phyloP scores from a whole-genome alignment of 257 asterid genomes.

The Avicennia marina region DNA sequence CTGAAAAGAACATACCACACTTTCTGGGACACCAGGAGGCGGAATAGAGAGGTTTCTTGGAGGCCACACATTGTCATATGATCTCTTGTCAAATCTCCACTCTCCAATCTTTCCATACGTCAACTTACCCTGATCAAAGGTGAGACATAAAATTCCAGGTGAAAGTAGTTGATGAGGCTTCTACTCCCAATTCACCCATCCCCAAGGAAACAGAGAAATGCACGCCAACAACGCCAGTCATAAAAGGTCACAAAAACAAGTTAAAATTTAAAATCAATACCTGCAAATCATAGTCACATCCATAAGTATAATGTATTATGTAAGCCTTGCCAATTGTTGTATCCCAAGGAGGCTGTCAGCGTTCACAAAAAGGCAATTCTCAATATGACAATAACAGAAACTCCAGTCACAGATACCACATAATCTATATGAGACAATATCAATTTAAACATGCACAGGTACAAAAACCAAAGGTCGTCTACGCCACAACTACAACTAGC shows the following conservation, averaged over 20 bases:
- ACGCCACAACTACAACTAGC: too few species aligned
- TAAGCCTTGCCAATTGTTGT: constrained; percentile 61
- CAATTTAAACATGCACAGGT: too few species aligned
- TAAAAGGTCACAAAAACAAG: neutral
- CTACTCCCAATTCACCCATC: too few species aligned
- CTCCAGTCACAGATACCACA: constrained; percentile 1
- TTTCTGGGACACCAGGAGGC: constrained; percentile 91
- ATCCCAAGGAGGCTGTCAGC: constrained; percentile 93
- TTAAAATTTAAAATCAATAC: constrained; percentile 25
- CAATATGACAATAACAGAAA: constrained; percentile 1
- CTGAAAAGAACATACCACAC: constrained; percentile 63
- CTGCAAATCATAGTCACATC: constrained; percentile 87
- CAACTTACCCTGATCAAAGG: constrained; percentile 78
- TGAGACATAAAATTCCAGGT: too few species aligned
- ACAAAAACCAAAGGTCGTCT: too few species aligned
- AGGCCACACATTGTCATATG: constrained; percentile 59
- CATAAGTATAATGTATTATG: constrained; percentile 91
- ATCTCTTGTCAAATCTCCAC: constrained; percentile 97
- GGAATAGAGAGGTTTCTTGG: constrained; percentile 84
- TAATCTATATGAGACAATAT: too few species aligned
- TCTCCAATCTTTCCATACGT: constrained; percentile 91
- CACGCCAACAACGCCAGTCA: neutral
- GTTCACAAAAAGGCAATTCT: constrained; percentile 4
- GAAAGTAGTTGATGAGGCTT: too few species aligned
- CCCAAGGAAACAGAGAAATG: too few species aligned